Conservation (phyloP, 176 grass and related monocot species). For the Aegilops umbellulata region DNA sequence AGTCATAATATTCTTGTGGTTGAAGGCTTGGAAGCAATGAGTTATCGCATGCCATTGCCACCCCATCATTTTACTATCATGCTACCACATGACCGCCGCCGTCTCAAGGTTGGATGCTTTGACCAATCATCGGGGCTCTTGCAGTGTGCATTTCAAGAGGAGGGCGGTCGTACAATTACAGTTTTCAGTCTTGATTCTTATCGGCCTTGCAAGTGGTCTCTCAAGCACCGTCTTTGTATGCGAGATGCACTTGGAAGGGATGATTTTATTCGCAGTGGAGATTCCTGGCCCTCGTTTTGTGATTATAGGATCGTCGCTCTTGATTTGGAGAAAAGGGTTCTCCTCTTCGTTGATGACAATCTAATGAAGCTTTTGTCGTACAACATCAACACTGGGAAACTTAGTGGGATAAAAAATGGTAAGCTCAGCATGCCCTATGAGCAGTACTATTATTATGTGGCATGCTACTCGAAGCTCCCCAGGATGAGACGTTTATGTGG, state of each 20-base stretch:
- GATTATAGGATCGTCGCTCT: background rate
- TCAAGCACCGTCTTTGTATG: background rate
- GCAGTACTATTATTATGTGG: background rate
- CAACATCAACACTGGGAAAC: background rate
- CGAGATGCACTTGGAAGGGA: background rate
- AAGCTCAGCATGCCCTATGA: background rate
- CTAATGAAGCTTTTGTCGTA: background rate
- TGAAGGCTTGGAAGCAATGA: background rate
- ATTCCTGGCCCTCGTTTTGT: no score
- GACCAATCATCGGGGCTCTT: background rate
- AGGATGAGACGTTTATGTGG: no score
- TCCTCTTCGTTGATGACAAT: background rate
- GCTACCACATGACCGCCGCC: no score
- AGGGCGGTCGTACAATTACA: background rate
- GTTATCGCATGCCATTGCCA: background rate
- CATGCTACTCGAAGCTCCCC: background rate
- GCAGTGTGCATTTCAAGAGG: background rate
- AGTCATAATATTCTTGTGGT: background rate
- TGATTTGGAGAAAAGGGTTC: background rate
- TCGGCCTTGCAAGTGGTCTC: background rate
- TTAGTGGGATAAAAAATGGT: background rate
- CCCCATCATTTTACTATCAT: no score
- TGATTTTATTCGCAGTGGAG: background rate
- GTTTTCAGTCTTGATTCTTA: background rate
- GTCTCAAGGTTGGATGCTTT: background rate